Base-by-base conservation (phyloP, 169 alveolate species). In the Plasmodium gaboni region DNA sequence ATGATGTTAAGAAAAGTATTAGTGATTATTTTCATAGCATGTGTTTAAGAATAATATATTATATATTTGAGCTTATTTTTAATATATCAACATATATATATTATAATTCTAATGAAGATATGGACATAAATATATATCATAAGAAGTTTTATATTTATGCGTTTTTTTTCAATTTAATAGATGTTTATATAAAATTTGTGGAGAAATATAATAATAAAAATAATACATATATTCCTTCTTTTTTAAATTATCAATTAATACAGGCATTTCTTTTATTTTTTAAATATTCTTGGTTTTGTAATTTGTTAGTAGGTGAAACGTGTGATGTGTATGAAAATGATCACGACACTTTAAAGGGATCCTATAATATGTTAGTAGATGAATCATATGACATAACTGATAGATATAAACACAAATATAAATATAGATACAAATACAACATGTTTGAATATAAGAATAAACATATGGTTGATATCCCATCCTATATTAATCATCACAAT, bases 1-100 rank as follows among this genome's bases (percentile, higher is more conserved):
- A 83, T 28, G 91, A 83, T 32, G 74, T 83, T 46, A 83, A 83
- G 63, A 83, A 69, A 9, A 68, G 91, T 28, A 83, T 83, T 19
- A 57, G 13, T 28, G 53, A 69, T 8, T 83, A 69, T 65, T 83
- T 83, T 46, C 46, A 48, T 1, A 55, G 53, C 22, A 70, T 70
- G 86, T 68, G 86, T 72, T 69, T 83, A 24, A 50, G 91, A 48
- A 44, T 83, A 6, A 26, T 17, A 13, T 60, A 32, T 46, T 83
- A 83, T 61, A 28, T 69, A 1, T 83, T 83, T 59, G 91, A 83
- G 50, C 24, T 83, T 1, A 83, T 83, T 8, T 61, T 12, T 12
- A 15, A 55, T 22, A 46, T 83, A 63, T 44, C 91, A 9, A 22
- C 12, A 2, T 63, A 61, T 46, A 83, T 83, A 9, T 70, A 67